A percentile compares a stretch with the other conserved stretches of the same genome.
phyloP scores from a whole-genome alignment of 148 eudicot genomes.

The Rhododendron ovatum region DNA sequence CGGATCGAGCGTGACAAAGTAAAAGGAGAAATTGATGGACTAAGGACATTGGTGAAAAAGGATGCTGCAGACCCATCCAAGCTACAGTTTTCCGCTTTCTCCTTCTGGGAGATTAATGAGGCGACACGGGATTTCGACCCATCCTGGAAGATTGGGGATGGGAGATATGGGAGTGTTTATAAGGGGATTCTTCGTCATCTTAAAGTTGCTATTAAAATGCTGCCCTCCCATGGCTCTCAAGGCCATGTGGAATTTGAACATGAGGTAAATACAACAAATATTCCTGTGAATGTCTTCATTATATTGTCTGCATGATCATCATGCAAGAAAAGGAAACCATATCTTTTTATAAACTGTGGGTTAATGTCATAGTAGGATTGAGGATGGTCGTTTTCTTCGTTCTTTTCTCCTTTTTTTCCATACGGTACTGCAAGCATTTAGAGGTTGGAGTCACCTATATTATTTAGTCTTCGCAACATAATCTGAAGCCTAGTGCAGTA shows the following conservation, averaged over 20 bases:
- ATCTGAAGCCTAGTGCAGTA: background rate
- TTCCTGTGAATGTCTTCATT: background rate
- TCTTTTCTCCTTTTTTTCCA: background rate
- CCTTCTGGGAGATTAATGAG: conserved; percentile 64
- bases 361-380: background rate
- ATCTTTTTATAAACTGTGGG: background rate
- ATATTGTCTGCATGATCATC: background rate
- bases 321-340: background rate
- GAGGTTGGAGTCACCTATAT: background rate
- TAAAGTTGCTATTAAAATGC: conserved; percentile 83
- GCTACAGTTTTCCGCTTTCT: conserved; percentile 38
- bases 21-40: conserved; percentile 29
- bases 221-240: conserved; percentile 58
- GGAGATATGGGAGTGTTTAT: conserved; percentile 65
- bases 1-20: conserved; percentile 46
- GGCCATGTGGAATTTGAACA: conserved; percentile 48
- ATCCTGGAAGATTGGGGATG: conserved; percentile 65
- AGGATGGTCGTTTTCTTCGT: background rate
- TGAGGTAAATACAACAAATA: conserved; percentile 36
- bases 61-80: conserved; percentile 14
- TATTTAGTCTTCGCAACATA: background rate
- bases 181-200: conserved; percentile 54
- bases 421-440: background rate
- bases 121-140: conserved; percentile 72
- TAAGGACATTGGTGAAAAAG: conserved; percentile 23